A percentile compares a stretch with the other conserved stretches of the same genome.
Conservation (phyloP, 305 asterid genomes). For the Petunia hybrid region DNA sequence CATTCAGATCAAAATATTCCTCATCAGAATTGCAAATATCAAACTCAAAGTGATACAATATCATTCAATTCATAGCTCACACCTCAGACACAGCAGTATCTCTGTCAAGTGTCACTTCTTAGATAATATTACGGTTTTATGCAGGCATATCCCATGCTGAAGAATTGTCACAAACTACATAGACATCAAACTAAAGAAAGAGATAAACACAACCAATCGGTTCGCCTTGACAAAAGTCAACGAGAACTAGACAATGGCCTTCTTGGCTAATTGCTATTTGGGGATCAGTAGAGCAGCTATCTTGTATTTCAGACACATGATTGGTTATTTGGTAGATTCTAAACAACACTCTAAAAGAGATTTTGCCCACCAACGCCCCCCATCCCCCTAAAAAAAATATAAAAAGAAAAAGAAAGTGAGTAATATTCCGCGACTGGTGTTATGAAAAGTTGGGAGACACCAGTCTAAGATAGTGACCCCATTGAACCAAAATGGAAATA, state of each 20-base stretch:
- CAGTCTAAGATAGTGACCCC: background rate
- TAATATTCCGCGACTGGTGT: background rate
- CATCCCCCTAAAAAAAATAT: no score
- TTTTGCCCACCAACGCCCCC: background rate
- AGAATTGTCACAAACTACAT: conserved; percentile 13
- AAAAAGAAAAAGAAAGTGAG: background rate
- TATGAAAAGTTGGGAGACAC: background rate
- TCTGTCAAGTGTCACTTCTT: conserved; percentile 25
- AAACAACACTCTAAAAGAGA: background rate
- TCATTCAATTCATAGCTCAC: conserved; percentile 12
- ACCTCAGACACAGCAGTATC: background rate
- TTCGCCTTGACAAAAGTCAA: conserved; percentile 5
- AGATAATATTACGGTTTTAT: conserved; percentile 3
- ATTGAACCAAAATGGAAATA: conserved; percentile 23
- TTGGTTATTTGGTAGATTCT: conserved; percentile 14
- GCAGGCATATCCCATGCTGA: conserved; percentile 3
- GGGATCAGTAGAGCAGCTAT: conserved; percentile 15
- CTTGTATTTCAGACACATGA: conserved; percentile 4
- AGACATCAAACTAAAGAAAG: background rate
- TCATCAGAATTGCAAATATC: conserved; percentile 9
- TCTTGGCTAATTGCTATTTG: background rate
- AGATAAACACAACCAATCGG: conserved; percentile 14
- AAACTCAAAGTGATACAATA: background rate
- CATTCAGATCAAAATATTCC: conserved; percentile 11
- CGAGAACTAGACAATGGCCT: conserved; percentile 25